Percentiles rank a stretch among this genome's conserved stretches.
phyloP scores from a whole-genome alignment of 2,329 filamentous ascomycete species.

The Penicillium sp. region DNA sequence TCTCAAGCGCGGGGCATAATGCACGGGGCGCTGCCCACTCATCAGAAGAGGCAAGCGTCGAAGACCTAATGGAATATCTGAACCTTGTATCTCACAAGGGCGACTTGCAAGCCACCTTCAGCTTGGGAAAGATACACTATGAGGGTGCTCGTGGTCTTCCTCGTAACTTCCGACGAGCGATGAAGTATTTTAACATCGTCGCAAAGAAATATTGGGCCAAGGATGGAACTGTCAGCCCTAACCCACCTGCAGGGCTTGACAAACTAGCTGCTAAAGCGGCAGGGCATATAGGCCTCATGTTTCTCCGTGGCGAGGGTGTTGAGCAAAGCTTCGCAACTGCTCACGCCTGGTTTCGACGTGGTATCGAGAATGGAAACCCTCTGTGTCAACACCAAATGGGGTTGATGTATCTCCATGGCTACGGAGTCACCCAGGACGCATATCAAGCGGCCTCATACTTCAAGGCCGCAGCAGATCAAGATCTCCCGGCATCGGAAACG shows the following conservation, averaged over 20 bases:
- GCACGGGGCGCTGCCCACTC: conserved; percentile 75
- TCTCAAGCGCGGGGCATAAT: conserved; percentile 81
- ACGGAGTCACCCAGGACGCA: conserved; percentile 72
- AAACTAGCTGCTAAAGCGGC: conserved; percentile 82
- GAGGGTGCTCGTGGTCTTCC: conserved; percentile 79
- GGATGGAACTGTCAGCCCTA: conserved; percentile 74
- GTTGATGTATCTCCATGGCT: conserved; percentile 79
- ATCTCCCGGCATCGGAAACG: conserved; percentile 79
- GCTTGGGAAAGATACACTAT: conserved; percentile 83
- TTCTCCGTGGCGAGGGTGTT: conserved; percentile 82
- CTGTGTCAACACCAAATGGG: conserved; percentile 85
- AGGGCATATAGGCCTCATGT: conserved; percentile 87
- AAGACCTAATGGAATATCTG: conserved; percentile 93
- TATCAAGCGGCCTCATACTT: conserved; percentile 75
- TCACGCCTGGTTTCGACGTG: conserved; percentile 80
- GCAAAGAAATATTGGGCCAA: conserved; percentile 80
- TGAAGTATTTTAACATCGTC: conserved; percentile 79
- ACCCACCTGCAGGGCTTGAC: conserved; percentile 71
- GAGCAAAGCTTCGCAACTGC: conserved; percentile 78
- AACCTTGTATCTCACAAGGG: conserved; percentile 89
- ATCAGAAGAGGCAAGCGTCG: conserved; percentile 81
- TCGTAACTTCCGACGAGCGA: conserved; percentile 72
- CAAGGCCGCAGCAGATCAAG: conserved; percentile 78
- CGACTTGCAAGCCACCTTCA: conserved; percentile 84
- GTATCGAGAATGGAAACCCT: conserved; percentile 73